Evolutionary conservation across 2,329 filamentous ascomycete species (phyloP).

Genomic region (Didymellaceae sp.): DNA sequence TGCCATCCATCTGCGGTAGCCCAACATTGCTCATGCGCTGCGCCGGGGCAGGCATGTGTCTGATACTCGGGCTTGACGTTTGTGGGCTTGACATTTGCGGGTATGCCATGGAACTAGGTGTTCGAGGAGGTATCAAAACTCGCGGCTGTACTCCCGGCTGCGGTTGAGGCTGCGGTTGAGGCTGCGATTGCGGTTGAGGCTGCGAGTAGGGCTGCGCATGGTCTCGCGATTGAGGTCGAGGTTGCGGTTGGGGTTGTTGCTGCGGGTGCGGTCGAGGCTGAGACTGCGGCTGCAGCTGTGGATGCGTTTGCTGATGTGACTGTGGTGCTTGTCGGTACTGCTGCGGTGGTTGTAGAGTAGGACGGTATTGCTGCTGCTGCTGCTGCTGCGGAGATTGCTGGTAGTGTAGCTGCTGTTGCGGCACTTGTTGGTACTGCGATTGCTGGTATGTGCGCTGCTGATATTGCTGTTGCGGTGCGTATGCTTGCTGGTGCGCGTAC

Average conservation of each 20-base stretch:
- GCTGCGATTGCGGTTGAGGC: not conserved
- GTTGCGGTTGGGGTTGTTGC: constrained; percentile 19
- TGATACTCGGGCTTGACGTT: constrained; percentile 34
- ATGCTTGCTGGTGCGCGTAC: constrained; percentile 27
- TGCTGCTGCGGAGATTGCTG: constrained; percentile 24
- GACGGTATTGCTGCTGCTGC: constrained; percentile 21
- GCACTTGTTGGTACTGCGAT: constrained; percentile 16
- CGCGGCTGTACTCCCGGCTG: constrained; percentile 30
- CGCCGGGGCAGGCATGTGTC: constrained; percentile 36
- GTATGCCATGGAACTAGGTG: constrained; percentile 25
- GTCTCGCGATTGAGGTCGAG: constrained; percentile 17
- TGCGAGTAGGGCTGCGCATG: not conserved
- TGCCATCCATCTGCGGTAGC: constrained; percentile 24
- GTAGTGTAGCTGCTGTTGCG: constrained; percentile 22
- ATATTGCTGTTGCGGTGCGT: constrained; percentile 2
- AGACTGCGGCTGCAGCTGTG: not conserved
- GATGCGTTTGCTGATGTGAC: constrained; percentile 21
- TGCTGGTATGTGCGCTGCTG: constrained; percentile 25
- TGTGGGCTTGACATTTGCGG: constrained; percentile 39
- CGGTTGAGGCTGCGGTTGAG: not conserved
- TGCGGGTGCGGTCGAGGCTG: not conserved
- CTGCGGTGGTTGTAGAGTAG: constrained; percentile 26
- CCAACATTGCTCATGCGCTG: constrained; percentile 28
- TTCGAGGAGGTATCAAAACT: constrained; percentile 35
- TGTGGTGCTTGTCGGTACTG: constrained; percentile 14